Conservation (phyloP, 2,329 filamentous ascomycete species). For the Talaromyces albobiverticillius region DNA sequence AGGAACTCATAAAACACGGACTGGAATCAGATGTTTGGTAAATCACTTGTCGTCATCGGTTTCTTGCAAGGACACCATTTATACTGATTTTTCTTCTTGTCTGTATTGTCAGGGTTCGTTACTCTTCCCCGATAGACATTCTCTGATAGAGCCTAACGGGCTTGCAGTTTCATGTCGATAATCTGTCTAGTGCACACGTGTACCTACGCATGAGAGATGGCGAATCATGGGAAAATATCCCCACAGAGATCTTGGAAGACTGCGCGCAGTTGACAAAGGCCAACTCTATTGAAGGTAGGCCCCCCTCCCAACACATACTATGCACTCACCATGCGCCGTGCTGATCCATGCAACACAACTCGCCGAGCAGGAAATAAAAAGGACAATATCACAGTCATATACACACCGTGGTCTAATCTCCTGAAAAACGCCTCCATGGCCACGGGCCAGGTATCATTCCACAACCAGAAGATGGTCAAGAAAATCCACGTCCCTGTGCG, state of each 20-base stretch:
- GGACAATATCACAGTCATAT: slow-evolving; percentile 93
- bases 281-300: slow-evolving; percentile 91
- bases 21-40: slow-evolving; percentile 96
- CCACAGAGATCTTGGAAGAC: slow-evolving; percentile 71
- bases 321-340: background rate
- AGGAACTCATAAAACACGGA: slow-evolving; percentile 91
- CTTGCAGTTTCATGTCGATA: slow-evolving; percentile 88
- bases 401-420: slow-evolving; percentile 96
- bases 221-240: slow-evolving; percentile 80
- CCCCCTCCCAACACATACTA: background rate
- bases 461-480: slow-evolving; percentile 79
- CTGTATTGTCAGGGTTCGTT: slow-evolving; percentile 16
- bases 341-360: slow-evolving; percentile 17
- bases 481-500: slow-evolving; percentile 74
- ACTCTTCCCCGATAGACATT: slow-evolving; percentile 3
- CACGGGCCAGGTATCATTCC: slow-evolving; percentile 90
- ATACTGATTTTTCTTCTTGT: slow-evolving; percentile 9
- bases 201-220: slow-evolving; percentile 81
- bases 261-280: slow-evolving; percentile 98
- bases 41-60: slow-evolving; percentile 7
- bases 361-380: slow-evolving; percentile 85
- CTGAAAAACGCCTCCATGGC: slow-evolving; percentile 96
- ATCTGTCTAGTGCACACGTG: slow-evolving; percentile 92
- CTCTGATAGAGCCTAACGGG: slow-evolving; percentile 9
- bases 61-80: background rate